Percentiles rank a stretch among this genome's conserved stretches.
phyloP scores from a whole-genome alignment of 2,329 filamentous ascomycete genomes.

The Clarireedia monteithiana region DNA sequence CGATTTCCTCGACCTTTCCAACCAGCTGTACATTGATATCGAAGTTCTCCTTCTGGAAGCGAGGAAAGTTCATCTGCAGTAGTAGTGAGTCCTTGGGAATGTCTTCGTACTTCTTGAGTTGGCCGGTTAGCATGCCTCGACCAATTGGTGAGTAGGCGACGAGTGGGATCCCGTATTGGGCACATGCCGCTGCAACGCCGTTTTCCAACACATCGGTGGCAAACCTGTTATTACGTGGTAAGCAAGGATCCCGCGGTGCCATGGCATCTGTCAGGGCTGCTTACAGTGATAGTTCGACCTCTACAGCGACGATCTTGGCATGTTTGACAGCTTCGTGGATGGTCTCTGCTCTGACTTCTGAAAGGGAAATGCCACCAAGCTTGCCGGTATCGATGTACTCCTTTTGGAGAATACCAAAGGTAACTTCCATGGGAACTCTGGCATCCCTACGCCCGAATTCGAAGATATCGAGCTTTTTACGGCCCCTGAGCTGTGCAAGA shows the following conservation, averaged over 20 bases:
- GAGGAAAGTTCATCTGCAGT: slow-evolving; percentile 41
- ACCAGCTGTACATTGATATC: slow-evolving; percentile 57
- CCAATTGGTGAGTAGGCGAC: slow-evolving; percentile 58
- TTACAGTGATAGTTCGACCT: slow-evolving; percentile 30
- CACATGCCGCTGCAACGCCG: slow-evolving; percentile 39
- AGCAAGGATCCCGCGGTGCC: too few species aligned
- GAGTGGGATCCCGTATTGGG: slow-evolving; percentile 56
- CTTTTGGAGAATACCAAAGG: slow-evolving; percentile 14
- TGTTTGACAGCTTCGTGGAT: slow-evolving; percentile 32
- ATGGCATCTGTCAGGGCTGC: too few species aligned
- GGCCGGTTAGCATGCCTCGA: slow-evolving; percentile 46
- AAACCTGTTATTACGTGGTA: too few species aligned
- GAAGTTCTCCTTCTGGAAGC: slow-evolving; percentile 56
- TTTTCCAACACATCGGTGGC: slow-evolving; percentile 11
- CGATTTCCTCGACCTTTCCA: slow-evolving; percentile 45
- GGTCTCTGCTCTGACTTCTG: slow-evolving; percentile 33
- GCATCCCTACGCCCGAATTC: slow-evolving; percentile 40
- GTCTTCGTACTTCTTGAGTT: slow-evolving; percentile 42
- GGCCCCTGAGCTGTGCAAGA: slow-evolving; percentile 36
- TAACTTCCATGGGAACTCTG: slow-evolving; percentile 32
- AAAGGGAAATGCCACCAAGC: slow-evolving; percentile 34
- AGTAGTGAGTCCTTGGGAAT: slow-evolving; percentile 37
- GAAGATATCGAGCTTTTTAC: slow-evolving; percentile 44
- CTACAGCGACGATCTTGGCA: slow-evolving; percentile 33
- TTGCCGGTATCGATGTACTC: slow-evolving; percentile 33